phyloP scores from a whole-genome alignment of 2,329 filamentous ascomycete genomes.

The Chaetothyriales sp. region DNA sequence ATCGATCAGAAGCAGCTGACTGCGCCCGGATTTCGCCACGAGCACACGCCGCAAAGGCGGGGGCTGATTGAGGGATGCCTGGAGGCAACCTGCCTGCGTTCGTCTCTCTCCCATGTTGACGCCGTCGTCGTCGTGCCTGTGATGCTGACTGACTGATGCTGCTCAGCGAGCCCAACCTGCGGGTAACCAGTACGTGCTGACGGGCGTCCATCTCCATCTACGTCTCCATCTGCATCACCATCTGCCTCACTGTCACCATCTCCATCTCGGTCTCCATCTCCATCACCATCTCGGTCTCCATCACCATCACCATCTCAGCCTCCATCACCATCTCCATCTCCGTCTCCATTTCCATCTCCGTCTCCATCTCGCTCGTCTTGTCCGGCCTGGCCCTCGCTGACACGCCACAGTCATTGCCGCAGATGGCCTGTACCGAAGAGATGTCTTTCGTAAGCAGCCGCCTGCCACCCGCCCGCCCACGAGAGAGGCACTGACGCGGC shows the following conservation, averaged over 20 bases:
- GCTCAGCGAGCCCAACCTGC: slow-evolving; percentile 65
- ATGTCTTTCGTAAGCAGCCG: slow-evolving; percentile 79
- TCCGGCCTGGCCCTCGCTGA: slow-evolving; percentile 12
- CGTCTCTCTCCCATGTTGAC: slow-evolving; percentile 24
- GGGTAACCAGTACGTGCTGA: slow-evolving; percentile 65
- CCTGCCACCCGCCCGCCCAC: slow-evolving; percentile 8
- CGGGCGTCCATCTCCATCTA: slow-evolving; percentile 14
- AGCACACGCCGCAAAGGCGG: background rate
- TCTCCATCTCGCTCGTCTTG: slow-evolving; percentile 1
- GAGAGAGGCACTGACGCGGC: background rate
- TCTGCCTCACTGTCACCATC: slow-evolving; percentile 10
- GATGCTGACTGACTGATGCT: slow-evolving; percentile 7
- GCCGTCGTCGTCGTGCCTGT: slow-evolving; percentile 3
- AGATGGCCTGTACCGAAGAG: slow-evolving; percentile 95
- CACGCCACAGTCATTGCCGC: slow-evolving; percentile 75
- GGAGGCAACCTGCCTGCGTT: slow-evolving; percentile 52
- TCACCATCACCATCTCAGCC: too few species aligned
- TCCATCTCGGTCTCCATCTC: too few species aligned
- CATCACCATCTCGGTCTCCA: too few species aligned
- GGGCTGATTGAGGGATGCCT: slow-evolving; percentile 23
- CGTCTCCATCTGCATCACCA: too few species aligned
- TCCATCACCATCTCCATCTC: too few species aligned
- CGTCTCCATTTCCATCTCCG: too few species aligned
- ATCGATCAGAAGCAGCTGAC: background rate
- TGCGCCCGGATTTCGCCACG: background rate